Percentiles rank a stretch among this genome's conserved stretches.
These are phyloP conservation scores for Metarhizium humberi DNA, from an alignment of 2,329 filamentous ascomycete species.

Conservation along the genomic window DNA sequence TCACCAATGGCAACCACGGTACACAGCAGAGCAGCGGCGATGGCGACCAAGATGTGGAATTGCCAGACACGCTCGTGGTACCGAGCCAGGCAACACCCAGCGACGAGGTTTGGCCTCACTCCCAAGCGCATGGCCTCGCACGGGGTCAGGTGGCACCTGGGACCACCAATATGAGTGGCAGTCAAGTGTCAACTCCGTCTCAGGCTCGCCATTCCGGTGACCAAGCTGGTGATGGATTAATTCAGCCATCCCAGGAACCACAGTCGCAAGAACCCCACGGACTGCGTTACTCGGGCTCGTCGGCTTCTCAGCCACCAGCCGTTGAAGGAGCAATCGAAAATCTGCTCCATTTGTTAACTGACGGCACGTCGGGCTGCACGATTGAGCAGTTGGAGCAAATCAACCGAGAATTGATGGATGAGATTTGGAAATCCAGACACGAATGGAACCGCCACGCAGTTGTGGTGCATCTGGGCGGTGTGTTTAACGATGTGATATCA, in stretches of 20 bases:
- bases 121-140: constrained; percentile 44
- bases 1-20: constrained; percentile 55
- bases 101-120: constrained; percentile 47
- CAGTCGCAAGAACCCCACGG: constrained; percentile 9
- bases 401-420: constrained; percentile 82
- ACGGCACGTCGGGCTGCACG: constrained; percentile 64
- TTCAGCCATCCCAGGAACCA: constrained; percentile 23
- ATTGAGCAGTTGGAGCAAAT: constrained; percentile 95
- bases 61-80: constrained; percentile 46
- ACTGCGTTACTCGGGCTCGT: constrained; percentile 22
- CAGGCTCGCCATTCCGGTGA: constrained; percentile 18
- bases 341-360: constrained; percentile 55
- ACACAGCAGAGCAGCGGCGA: constrained; percentile 29
- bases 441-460: constrained; percentile 81
- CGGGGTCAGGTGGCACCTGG: constrained; percentile 23
- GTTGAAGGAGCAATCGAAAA: constrained; percentile 40
- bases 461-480: constrained; percentile 48
- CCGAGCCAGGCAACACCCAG: constrained; percentile 39
- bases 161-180: constrained; percentile 19
- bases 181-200: constrained; percentile 29
- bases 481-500: constrained; percentile 66
- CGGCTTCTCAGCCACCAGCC: constrained; percentile 35
- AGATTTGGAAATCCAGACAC: constrained; percentile 68
- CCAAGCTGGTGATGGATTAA: constrained; percentile 20
- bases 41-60: constrained; percentile 25